phyloP scores from a whole-genome alignment of 2,329 filamentous ascomycete genomes.

The Fusarium sp. region DNA sequence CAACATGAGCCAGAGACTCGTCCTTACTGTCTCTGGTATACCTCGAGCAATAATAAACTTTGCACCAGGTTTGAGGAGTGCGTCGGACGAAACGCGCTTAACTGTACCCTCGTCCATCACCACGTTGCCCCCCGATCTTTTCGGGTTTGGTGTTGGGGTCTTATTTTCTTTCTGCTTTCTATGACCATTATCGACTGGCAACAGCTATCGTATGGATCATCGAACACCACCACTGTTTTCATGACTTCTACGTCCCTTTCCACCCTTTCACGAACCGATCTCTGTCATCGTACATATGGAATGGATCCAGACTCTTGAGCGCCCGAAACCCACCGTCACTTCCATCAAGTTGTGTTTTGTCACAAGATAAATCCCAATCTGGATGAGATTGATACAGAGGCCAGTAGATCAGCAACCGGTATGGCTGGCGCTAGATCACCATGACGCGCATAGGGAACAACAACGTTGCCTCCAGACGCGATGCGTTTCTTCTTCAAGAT shows the following conservation, averaged over 20 bases:
- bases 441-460: neutral
- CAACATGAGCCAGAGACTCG: neutral
- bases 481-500: conserved; percentile 21
- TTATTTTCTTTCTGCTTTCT: neutral
- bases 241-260: neutral
- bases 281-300: neutral
- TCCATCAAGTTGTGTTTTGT: neutral
- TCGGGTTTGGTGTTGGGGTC: neutral
- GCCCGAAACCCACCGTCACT: neutral
- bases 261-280: neutral
- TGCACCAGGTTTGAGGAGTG: neutral
- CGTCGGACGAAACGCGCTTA: neutral
- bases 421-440: too few species aligned
- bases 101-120: neutral
- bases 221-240: neutral
- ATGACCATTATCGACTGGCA: neutral
- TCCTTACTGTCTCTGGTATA: neutral
- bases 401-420: neutral
- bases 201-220: neutral
- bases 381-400: neutral
- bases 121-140: neutral
- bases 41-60: neutral
- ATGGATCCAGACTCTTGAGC: neutral
- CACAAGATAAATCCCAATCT: neutral
- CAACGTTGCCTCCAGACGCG: conserved; percentile 32